Evolutionary conservation across 768 basidiomycete species (phyloP), one percentile per base, ranked within the genome.

Genomic region (Hypsizygus marmoreus): DNA sequence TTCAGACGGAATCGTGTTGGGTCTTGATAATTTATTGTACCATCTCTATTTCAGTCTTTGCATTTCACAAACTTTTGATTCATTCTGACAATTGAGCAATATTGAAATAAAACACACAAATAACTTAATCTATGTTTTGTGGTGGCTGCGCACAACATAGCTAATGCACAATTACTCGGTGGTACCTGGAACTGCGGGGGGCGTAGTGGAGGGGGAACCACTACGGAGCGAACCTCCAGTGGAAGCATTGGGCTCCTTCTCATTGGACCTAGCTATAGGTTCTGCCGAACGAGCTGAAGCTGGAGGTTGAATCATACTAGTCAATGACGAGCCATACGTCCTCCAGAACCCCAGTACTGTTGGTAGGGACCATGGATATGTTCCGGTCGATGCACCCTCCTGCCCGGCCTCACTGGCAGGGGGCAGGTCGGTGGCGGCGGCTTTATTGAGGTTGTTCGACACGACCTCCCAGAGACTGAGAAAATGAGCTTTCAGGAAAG

Each of bases 1-100:
- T 97, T 94, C 68, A 84, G 79, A 62, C 76, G 80, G 44, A 86
- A 90, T 57, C 66, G 77, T n/a, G 47, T 59, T 41, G 50, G 53
- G 31, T 42, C 54, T 25, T 55, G 44, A 54, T 45, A 37, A 34
- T 45, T 40, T 38, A 26, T 16, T 24, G 23, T 37, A 4, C 10
- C 2, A 41, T 28, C 24, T 9, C 28, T 8, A 16, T 13, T 5
- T 8, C 14, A 17, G 12, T 35, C 9, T 10, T 35, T 30, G n/a
- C 29, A 30, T 30, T 8, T 30, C 9, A n/a, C 9, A 30, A 30
- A 8, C 9, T n/a, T 28, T n/a, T 28, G 23, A 26, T 4, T 26
- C 38, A 40, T 9, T 28, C 20, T 3, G 9, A 34, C n/a, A n/a
- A n/a, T n/a, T n/a, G n/a, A n/a, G n/a, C n/a, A n/a, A n/a, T n/a